Base-by-base conservation (phyloP, 805 yeast species). In the Ogataea neopini region DNA sequence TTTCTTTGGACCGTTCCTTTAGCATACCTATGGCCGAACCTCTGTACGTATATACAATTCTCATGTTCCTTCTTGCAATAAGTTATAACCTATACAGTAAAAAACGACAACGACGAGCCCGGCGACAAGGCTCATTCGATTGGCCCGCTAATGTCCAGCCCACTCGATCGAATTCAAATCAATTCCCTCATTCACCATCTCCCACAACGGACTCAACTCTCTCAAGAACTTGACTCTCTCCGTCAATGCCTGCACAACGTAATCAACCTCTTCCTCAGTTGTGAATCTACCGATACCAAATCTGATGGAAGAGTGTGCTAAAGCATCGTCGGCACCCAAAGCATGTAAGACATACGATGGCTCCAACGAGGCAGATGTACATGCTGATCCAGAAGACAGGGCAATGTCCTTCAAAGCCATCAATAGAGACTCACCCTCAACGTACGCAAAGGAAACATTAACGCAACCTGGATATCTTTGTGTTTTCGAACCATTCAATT, bases 381-480 rank as follows among this genome's bases (percentile, higher is more conserved):
- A 94, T 3, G 99, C 99, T 11, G 97, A 90, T 23, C 99, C 99
- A 1, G 97, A 88, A 52, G 95, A 84, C 56, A 94, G 76, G 0
- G 99, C 99, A 63, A 94, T 89, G 66, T 94, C 99, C 67, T 92
- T 91, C 64, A 94, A 79, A 1, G 98, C 99, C 99, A 94, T 94
- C 61, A 94, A 75, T 59, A 94, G 75, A 0, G 98, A 92, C 72
- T 94, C 99, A 60, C 99, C 99, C 74, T 94, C 99, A 58, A 94
- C 87, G 66, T 92, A 94, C 4, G 98, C 97, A 72, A 94, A 94
- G 8, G 98, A 91, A 52, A 94, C 81, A 67, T 94, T 94, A 48
- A 94, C 96, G 76, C 99, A 94, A 35, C 99, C 99, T 1, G 95
- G 79, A 66, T 88, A 92, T 66, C 85, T 79, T 60, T 80, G 80